Evolutionary conservation across 371 early-diverging fungal species (phyloP), one percentile per base, ranked within the genome.

Genomic region (Chytridiales sp.): DNA sequence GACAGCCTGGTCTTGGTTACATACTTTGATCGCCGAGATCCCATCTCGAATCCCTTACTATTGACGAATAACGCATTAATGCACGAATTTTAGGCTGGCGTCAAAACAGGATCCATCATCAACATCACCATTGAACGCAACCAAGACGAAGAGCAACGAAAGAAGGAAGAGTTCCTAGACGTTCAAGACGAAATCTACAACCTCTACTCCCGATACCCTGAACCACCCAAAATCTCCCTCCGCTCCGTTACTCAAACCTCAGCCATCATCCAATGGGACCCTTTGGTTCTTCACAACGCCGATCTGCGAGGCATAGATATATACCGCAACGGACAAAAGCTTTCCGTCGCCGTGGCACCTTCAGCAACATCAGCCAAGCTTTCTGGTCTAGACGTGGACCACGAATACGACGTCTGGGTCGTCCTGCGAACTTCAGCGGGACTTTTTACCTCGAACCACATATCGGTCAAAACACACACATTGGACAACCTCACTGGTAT

Each of bases 401-500:
- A 87, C 49, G 88, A 89, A 63, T 95, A 93, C 70, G 85, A 89
- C 48, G 90, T 95, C 64, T 80, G 85, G 62, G 75, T 95, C 26
- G 89, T 85, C 47, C 81, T 93, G 67, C 85, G 90, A 63, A 97
- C 97, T 8, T 90, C 94, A 1, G 92, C 93, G 15, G 96, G 97
- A 32, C 68, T 80, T 36, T 86, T 87, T 51, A 77, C 80, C 49
- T 89, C 90, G 29, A 92, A 95, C 63, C 74, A 77, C 30, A 78
- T 93, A 17, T 71, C 64, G n/a, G 85, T 85, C 43, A 83, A 81
- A 56, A 97, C 97, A 4, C 94, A 95, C 63, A 80, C 88, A 30
- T 77, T 95, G 75, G 94, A 94, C 47, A 93, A 97, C 70, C 79
- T 97, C 47, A 93, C 92, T n/a, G 95, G 95, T 29, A 90, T 95